Conservation (phyloP, 2,329 filamentous ascomycete species). For the Fonsecaea monophora region DNA sequence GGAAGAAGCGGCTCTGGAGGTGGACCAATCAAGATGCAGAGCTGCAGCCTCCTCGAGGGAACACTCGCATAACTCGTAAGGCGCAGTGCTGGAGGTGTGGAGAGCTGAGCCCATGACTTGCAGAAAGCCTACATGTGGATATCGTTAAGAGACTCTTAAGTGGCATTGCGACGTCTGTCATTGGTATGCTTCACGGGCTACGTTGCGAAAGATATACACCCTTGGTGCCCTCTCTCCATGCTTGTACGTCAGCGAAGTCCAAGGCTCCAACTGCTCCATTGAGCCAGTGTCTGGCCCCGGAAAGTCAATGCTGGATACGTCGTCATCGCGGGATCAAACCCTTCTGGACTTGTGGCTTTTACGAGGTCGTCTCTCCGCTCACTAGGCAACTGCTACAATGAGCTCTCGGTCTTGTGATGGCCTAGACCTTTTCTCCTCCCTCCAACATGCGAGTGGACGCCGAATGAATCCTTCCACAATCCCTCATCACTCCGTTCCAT, state of each 20-base stretch:
- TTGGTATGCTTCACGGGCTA: constrained; percentile 2
- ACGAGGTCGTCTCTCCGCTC: neutral
- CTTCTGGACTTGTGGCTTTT: neutral
- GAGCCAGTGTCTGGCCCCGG: neutral
- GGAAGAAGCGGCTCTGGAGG: constrained; percentile 6
- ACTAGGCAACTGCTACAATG: neutral
- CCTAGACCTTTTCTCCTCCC: neutral
- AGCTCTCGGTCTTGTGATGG: neutral
- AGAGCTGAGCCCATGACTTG: constrained; percentile 19
- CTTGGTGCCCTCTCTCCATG: neutral
- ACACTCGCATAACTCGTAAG: constrained; percentile 8
- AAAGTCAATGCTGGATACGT: neutral
- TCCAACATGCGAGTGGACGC: neutral
- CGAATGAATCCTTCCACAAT: neutral
- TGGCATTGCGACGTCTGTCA: constrained; percentile 2
- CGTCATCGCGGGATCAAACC: neutral
- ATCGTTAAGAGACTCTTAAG: neutral
- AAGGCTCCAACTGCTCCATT: neutral
- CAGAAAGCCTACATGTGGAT: constrained; percentile 7
- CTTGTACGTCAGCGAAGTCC: neutral
- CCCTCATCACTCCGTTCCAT: neutral
- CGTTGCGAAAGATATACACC: neutral
- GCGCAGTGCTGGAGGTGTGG: constrained; percentile 10
- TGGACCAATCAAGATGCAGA: constrained; percentile 8
- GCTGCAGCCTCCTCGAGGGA: neutral